Evolutionary conservation across 768 basidiomycete genomes (phyloP).

Genomic region (Russula sp.): DNA sequence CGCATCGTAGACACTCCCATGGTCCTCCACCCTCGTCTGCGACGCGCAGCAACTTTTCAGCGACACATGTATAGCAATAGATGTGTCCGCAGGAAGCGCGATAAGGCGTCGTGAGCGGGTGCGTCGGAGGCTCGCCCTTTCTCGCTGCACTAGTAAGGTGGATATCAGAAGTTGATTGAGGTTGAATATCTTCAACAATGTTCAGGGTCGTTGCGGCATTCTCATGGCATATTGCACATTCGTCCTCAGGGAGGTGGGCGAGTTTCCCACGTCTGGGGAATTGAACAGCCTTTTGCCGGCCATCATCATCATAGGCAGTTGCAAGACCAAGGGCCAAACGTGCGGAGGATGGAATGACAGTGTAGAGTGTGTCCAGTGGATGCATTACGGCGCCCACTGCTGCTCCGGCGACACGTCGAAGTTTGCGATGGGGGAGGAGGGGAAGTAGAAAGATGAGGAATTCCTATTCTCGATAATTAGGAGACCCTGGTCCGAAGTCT

Average conservation of each 20-base stretch:
- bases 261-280: slow-evolving; percentile 53
- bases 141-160: slow-evolving; percentile 29
- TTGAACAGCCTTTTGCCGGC: not conserved
- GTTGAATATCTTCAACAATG: slow-evolving; percentile 38
- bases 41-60: slow-evolving; percentile 72
- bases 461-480: slow-evolving; percentile 54
- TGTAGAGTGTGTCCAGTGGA: slow-evolving; percentile 32
- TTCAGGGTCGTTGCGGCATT: slow-evolving; percentile 62
- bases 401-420: slow-evolving; percentile 53
- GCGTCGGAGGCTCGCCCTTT: slow-evolving; percentile 48
- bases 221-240: slow-evolving; percentile 90
- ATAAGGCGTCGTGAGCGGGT: slow-evolving; percentile 80
- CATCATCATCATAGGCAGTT: not conserved
- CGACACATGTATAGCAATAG: slow-evolving; percentile 94
- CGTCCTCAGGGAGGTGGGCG: slow-evolving; percentile 62
- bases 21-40: slow-evolving; percentile 60
- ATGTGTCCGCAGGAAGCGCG: slow-evolving; percentile 77
- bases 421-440: slow-evolving; percentile 63
- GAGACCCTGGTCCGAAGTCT: not conserved
- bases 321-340: slow-evolving; percentile 33
- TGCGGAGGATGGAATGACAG: slow-evolving; percentile 38
- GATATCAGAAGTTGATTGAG: slow-evolving; percentile 29
- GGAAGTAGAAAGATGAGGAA: slow-evolving; percentile 92
- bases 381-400: slow-evolving; percentile 34
- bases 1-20: slow-evolving; percentile 89